Evolutionary conservation across 345 rosid genomes (phyloP), one percentile per base, ranked within the genome.

Genomic region (Zanthoxylum bungeanum): DNA sequence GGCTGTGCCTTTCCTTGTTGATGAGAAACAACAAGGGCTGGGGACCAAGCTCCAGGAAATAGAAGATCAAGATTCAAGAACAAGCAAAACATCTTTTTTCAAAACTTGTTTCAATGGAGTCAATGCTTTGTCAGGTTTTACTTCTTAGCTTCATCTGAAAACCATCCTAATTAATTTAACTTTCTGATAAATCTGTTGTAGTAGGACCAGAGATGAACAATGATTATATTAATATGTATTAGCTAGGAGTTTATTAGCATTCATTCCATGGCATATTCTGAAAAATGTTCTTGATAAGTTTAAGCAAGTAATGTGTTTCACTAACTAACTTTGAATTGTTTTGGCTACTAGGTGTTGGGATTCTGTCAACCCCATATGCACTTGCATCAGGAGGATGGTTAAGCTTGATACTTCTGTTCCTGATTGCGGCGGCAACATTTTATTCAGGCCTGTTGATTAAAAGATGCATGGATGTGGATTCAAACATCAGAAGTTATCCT

Each of bases 351-450:
- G 98, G 97, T 75, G 92, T 91, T 34, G 97, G 98, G 47, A 88
- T 93, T 73, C 82, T 93, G 64, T 91, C 98, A 9, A 85, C 85
- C 42, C 92, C 97, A 21, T 89, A 88, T 73, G 98, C 97, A 14
- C 76, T 93, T 21, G 86, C 97, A 66, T 80, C 97, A 0, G 98
- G 98, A 75, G 98, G 98, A 72, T 93, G 98, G 98, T 51, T 88
- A 74, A 88, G 96, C 82, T 82, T 91, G 72, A 49, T 74, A 19
- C 74, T 90, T 12, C 86, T 93, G 37, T 86, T 91, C 53, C 55
- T 77, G 31, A 78, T 90, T 14, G 91, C 96, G 37, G 57, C 71
- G 24, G 79, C 89, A 47, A 76, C 93, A 10, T 93, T 90, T 71
- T 93, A 88, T 77, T 79, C 91, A 0, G 93, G 89, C 49, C 76